phyloP scores from a whole-genome alignment of 106 monocot species.

The Alisma plantagoaquatica region DNA sequence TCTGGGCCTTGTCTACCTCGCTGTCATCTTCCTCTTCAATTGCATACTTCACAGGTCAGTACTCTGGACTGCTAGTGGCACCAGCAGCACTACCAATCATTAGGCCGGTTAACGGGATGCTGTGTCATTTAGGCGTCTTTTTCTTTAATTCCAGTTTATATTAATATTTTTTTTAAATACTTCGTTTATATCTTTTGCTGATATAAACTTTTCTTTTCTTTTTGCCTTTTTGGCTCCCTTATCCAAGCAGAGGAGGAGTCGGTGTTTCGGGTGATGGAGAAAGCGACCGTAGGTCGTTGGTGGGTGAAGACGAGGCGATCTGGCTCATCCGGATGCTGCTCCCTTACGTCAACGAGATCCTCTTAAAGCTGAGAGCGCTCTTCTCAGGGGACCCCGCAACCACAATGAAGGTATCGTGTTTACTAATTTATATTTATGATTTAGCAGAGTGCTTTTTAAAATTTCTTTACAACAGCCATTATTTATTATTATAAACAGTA shows the following conservation, averaged over 20 bases:
- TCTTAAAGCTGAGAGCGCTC: constrained; percentile 54
- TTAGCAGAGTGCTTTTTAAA: neutral
- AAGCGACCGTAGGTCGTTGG: constrained; percentile 18
- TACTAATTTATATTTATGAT: neutral
- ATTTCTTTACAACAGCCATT: no score
- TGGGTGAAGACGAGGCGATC: constrained; percentile 93
- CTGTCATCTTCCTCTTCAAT: constrained; percentile 60
- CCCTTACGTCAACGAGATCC: constrained; percentile 78
- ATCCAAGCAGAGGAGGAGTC: constrained; percentile 24
- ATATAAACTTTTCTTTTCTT: neutral
- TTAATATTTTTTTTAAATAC: no score
- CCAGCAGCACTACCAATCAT: no score
- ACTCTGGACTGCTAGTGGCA: no score
- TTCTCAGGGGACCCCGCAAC: constrained; percentile 90
- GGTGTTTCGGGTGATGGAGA: constrained; percentile 17
- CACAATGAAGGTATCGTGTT: constrained; percentile 93
- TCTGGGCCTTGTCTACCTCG: constrained; percentile 70
- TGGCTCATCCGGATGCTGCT: constrained; percentile 44
- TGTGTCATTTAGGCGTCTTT: no score
- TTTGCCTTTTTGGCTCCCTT: neutral
- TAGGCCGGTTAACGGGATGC: no score
- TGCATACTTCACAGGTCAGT: constrained; percentile 61
- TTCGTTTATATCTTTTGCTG: no score
- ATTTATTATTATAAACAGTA: no score
- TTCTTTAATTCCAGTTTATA: no score